These are phyloP conservation scores for Naematelia aurantialba DNA, from an alignment of 768 basidiomycete genomes.

Conservation along the genomic window DNA sequence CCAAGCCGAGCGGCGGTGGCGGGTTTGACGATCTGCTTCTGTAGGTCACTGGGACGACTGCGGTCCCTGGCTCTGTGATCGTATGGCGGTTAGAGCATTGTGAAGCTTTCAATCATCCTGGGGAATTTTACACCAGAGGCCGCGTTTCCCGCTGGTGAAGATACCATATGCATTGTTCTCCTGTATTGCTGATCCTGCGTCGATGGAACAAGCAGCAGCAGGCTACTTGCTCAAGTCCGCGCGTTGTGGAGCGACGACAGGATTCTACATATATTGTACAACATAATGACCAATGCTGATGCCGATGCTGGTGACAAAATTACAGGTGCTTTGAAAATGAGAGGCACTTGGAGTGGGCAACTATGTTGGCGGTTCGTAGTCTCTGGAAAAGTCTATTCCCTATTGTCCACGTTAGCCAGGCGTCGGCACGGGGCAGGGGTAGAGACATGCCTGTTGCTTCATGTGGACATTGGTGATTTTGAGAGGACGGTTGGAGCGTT, in stretches of 20 bases:
- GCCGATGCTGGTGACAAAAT: background rate
- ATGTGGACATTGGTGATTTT: slow-evolving; percentile 31
- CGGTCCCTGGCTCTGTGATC: no score
- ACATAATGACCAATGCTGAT: background rate
- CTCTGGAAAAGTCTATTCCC: slow-evolving; percentile 30
- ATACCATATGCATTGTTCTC: no score
- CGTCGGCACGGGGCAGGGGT: background rate
- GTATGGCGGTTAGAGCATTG: no score
- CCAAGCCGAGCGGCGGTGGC: slow-evolving; percentile 8
- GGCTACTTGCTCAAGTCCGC: no score
- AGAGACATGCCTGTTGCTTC: slow-evolving; percentile 17
- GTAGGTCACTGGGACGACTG: no score
- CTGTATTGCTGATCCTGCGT: no score
- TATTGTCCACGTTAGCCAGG: slow-evolving; percentile 2
- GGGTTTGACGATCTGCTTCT: slow-evolving; percentile 34
- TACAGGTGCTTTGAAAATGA: background rate
- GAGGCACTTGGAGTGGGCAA: no score
- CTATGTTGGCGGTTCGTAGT: slow-evolving; percentile 15
- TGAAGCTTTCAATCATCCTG: no score
- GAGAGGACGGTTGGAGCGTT: slow-evolving; percentile 9
- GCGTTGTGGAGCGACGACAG: no score
- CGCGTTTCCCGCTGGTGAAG: no score
- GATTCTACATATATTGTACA: background rate
- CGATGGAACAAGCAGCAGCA: no score
- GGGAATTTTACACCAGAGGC: no score